Evolutionary conservation across 306 rosid genomes (phyloP).

Genomic region (Pterocarpus macrocarpus): DNA sequence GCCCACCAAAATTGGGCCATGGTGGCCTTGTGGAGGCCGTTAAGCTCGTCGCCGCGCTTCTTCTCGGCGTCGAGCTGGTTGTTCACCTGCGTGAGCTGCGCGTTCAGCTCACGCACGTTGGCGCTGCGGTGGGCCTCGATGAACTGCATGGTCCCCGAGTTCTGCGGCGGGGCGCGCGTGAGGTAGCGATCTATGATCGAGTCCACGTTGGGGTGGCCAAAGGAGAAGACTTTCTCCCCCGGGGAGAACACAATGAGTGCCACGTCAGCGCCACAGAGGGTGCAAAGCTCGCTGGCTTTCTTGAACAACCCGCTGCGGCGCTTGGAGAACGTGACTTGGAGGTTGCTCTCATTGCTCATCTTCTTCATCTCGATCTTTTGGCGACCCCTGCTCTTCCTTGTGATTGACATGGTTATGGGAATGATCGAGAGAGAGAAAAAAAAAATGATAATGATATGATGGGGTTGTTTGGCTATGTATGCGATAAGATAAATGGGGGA

Average conservation of each 20-base stretch:
- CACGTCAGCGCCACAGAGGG: constrained; percentile 43
- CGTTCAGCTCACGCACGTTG: constrained; percentile 39
- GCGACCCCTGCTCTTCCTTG: constrained; percentile 40
- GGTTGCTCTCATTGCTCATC: constrained; percentile 51
- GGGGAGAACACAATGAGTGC: constrained; percentile 54
- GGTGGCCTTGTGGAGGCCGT: background rate
- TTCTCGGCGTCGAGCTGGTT: background rate
- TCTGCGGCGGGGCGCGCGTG: background rate
- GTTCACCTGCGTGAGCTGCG: constrained; percentile 1
- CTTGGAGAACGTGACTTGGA: constrained; percentile 57
- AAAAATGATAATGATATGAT: background rate
- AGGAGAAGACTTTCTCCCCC: constrained; percentile 46
- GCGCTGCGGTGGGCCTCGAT: constrained; percentile 47
- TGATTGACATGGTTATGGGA: constrained; percentile 3
- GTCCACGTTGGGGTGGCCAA: constrained; percentile 54
- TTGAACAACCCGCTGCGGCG: constrained; percentile 56
- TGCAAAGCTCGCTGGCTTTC: constrained; percentile 60
- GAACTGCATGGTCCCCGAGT: constrained; percentile 8
- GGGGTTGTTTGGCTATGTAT: background rate
- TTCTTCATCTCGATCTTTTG: constrained; percentile 56
- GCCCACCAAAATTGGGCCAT: constrained; percentile 40
- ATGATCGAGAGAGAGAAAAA: background rate
- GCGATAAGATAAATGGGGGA: background rate
- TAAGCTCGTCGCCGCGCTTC: background rate
- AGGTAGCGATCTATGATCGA: constrained; percentile 34